A percentile compares a stretch with the other conserved stretches of the same genome.
Evolutionary conservation across 257 asterid species (phyloP).

Genomic region (Linaria vulgaris): DNA sequence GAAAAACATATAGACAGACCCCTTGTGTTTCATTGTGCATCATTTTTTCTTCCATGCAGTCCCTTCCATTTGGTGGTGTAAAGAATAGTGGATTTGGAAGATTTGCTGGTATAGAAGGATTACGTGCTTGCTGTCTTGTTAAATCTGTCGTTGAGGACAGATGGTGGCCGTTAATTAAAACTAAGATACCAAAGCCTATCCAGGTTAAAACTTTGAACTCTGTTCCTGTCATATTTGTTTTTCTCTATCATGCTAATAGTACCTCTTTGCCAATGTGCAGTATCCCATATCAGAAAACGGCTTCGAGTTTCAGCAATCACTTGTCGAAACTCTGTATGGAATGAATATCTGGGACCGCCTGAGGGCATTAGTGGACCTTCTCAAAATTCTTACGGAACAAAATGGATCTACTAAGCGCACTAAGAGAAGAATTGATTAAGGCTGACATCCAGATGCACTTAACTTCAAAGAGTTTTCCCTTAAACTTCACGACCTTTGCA

Average conservation of each 20-base stretch:
- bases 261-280: slow-evolving; percentile 36
- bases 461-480: background rate
- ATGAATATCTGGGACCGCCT: slow-evolving; percentile 71
- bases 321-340: slow-evolving; percentile 81
- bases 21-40: slow-evolving; percentile 15
- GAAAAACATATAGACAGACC: too few relatives aligned
- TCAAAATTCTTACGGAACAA: slow-evolving; percentile 69
- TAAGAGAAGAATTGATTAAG: slow-evolving; percentile 47
- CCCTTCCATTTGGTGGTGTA: slow-evolving; percentile 97
- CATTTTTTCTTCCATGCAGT: slow-evolving; percentile 43
- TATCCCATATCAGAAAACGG: slow-evolving; percentile 84
- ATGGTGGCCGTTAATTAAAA: slow-evolving; percentile 94
- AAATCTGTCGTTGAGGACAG: slow-evolving; percentile 93
- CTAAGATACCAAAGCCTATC: slow-evolving; percentile 93
- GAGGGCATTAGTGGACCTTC: slow-evolving; percentile 68
- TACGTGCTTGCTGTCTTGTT: slow-evolving; percentile 94
- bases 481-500: slow-evolving; percentile 1
- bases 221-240: background rate
- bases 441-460: slow-evolving; percentile 1
- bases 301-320: slow-evolving; percentile 74
- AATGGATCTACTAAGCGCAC: slow-evolving; percentile 34
- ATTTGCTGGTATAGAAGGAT: slow-evolving; percentile 93
- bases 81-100: slow-evolving; percentile 98
- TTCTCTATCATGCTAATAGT: slow-evolving; percentile 19
- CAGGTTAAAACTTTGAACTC: slow-evolving; percentile 47